Base-by-base conservation (phyloP, 1,284 basidiomycete species). In the Puccinia horiana region DNA sequence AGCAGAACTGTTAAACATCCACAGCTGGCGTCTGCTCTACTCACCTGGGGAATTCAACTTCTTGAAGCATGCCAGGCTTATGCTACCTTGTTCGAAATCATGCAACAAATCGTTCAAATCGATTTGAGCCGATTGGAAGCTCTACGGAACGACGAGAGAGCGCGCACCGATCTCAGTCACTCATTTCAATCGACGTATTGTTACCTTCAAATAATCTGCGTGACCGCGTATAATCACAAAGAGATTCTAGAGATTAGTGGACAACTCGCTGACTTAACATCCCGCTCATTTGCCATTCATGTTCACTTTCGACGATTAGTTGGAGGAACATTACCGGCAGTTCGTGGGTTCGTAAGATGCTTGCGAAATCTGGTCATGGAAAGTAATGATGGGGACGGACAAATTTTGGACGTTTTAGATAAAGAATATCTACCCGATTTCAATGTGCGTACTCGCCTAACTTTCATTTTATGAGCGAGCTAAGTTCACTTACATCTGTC, bases 351-450 rank as follows among this genome's bases (percentile, higher is more conserved):
- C 56, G 73, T 76, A 14, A 65, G 81, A 49, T 76, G 35, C 26
- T 37, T 82, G 6, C 67, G 65, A 58, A 67, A 52, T 35, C 74
- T 82, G 23, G 61, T 82, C 14, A 56, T 82, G 23, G 73, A 69
- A 69, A 82, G 80, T 32, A 73, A 74, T 65, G 23, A 20, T 14
- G 29, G 52, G 18, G 61, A 76, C 16, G 47, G 72, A 11, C 80
- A 82, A 56, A 76, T 82, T 49, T 47, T 82, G 35, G 80, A 82
- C 40, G 70, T 82, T 42, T 52, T 82, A 29, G 61, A 82, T 23
- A 82, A 76, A 56, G 80, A 77, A 77, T 63, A 65, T 14, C 76
- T 67, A 8, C 44, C 63, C 16, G 44, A 67, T 44, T 77, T 61
- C 37, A 56, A 81, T 81, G 70, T 61, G 35, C 26, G 69, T 63